Base-by-base conservation (phyloP, 2,329 filamentous ascomycete species). In the Trichoderma sp. region DNA sequence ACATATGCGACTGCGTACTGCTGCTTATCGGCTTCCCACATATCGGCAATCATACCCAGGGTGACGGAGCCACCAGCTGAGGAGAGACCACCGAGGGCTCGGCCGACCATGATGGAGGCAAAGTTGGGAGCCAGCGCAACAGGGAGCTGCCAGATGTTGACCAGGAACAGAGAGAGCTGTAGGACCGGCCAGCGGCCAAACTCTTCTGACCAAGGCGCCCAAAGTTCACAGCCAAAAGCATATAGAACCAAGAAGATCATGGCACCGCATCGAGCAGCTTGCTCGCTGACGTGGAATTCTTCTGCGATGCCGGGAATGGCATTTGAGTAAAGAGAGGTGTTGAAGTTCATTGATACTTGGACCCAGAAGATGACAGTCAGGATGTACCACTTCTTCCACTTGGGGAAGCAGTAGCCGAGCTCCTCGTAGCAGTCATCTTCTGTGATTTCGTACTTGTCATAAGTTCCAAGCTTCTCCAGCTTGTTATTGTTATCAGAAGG, bases 201-300 rank as follows among this genome's bases (percentile, higher is more conserved):
- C 80, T 97, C 94, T 82, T 97, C 94, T 63, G 91, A 93, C 93
- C 94, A 97, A 0, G 94, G 94, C 0, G 94, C 94, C 94, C 94
- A 97, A 0, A 96, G 88, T 83, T 97, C 94, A 82, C 94, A 97
- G 45, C 94, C 94, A 81, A 97, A 95, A 50, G 94, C 94, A 82
- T 97, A 97, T 2, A 92, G 83, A 68, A 97, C 88, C 53, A 97
- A 85, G 85, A 96, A 97, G 77, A 95, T 90, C 85, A 93, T 92
- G 76, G 93, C 93, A 81, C 94, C 94, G 75, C 90, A 89, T 73
- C 93, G 90, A 5, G 92, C 93, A 4, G 89, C 91, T 82, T 94
- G 93, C 33, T 86, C 85, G 77, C 91, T 93, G 77, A 96, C 91
- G 64, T 85, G 78, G 78, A 94, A 97, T 76, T 95, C 88, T 24